Base-by-base conservation (phyloP, 2,329 filamentous ascomycete genomes). In the Trichoderma gracile region DNA sequence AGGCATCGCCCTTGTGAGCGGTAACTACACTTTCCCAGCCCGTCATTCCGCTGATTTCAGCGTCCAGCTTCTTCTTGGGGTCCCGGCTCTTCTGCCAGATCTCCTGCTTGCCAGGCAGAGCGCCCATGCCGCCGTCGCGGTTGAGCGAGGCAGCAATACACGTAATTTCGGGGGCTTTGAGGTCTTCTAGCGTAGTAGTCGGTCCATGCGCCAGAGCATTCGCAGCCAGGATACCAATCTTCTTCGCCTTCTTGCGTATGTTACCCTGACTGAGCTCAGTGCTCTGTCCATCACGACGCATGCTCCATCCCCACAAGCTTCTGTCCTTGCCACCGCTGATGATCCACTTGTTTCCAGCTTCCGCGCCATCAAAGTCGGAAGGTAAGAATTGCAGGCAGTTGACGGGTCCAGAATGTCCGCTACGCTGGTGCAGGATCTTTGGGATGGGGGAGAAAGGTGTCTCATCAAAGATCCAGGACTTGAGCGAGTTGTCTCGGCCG, bases 21-120 rank as follows among this genome's bases (percentile, higher is more conserved):
- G 95, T 99, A 2, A 99, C 86, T 7, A 99, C 88, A 73, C 94
- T 97, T 76, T 99, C 96, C 95, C 95, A 99, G 1, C 95, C 95
- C 3, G 93, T 97, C 80, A 87, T 88, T 54, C 87, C 85, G 71
- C 88, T 90, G 64, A 88, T 81, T 69, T 92, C 88, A 3, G 90
- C 87, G 75, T 93, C 89, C 10, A 83, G 79, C n/a, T 78, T 73
- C 65, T 84, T 86, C 71, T 84, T 86, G 63, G 88, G 86, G 27
- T 82, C 80, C 70, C 86, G 86, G 1, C 85, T 84, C 75, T 93
- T 93, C 68, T 92, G 89, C 94, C 94, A 98, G 64, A 96, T 87
- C 3, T 87, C 83, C 53, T 90, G 89, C 61, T 88, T 90, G 49
- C 91, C 91, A 3, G 90, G 89, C 70, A 93, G 83, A 8, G 91